Base-by-base conservation (phyloP, 495 filamentous ascomycete genomes). In the Oidiodendron maius region DNA sequence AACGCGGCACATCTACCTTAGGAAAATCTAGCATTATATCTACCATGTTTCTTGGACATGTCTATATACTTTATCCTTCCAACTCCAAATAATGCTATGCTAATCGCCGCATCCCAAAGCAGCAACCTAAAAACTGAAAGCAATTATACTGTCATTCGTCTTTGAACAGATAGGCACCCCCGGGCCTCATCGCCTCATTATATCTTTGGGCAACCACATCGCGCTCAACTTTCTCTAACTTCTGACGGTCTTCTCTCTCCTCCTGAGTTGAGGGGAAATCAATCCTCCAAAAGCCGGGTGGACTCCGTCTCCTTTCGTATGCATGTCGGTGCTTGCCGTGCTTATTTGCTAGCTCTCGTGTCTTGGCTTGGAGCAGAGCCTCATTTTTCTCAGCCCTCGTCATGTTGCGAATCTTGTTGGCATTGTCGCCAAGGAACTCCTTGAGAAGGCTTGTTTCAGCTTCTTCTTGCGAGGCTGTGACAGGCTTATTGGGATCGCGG, bases 261-360 rank as follows among this genome's bases (percentile, higher is more conserved):
- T 95, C 87, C 61, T 95, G 91, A 5, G 91, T 96, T 35, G 63
- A 76, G 10, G 91, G 91, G 65, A 96, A 89, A 48, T 91, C 91
- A 21, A 81, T 75, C 51, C 89, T 75, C 93, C 93, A 98, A 58
- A 85, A 96, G 1, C 90, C 90, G 13, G 87, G 86, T 2, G 93
- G 91, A 11, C 84, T 86, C 25, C 64, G 68, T 20, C 73, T 65
- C 22, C 90, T 76, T 48, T 79, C 77, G 61, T 84, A 90, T 24
- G 78, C 74, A 52, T 94, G 80, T 32, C 83, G 71, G 66, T 96
- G 93, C 61, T 69, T 85, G 5, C 91, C 89, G 64, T 75, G 77
- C 44, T 72, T 71, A 50, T 93, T 78, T 4, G 89, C 82, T 43
- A 95, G 66, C 18, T 75, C 64, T 56, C 72, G 72, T 0, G 78